Evolutionary conservation across 169 alveolate genomes (phyloP), one percentile per base, ranked within the genome.

Genomic region (Theileria sp.): DNA sequence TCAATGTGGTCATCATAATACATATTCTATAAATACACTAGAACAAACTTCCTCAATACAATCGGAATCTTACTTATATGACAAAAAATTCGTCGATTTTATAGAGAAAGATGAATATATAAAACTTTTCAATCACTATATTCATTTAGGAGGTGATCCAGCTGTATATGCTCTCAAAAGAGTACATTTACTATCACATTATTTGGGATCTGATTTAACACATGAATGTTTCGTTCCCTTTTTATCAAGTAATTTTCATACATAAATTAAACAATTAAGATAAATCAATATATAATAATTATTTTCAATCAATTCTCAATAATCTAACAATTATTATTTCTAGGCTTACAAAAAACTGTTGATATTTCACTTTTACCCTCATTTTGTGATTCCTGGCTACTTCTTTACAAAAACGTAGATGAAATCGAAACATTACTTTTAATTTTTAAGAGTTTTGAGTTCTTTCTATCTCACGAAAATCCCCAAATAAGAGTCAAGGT

Each of bases 101-200:
- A 15, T 58, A 15, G 71, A 58, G 13, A 19, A 19, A 80, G 25
- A 74, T 60, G 44, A 74, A n/a, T 74, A 74, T 30, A 67, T 83
- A 25, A 78, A 83, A 65, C 68, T 23, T 34, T 83, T 83, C 64
- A 83, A 83, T 21, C 54, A 58, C 38, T 85, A 76, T 62, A 21
- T 83, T 3, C 32, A 28, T 8, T 56, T 67, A 19, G 79, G 32
- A 30, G 76, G 71, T 4, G 77, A 49, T 17, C 44, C 68, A 26
- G 89, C 91, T 32, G 19, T 13, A 12, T 73, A 75, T 69, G 87
- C 91, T 21, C 74, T 85, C n/a, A 85, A 28, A 38, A 68, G 75
- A n/a, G 77, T 85, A 3, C 85, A 85, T 74, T 23, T 85, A n/a
- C 70, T 85, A 23, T 69, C 91, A 30, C 81, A 72, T 36, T 67